Percentiles rank a stretch among this genome's conserved stretches.
These are phyloP conservation scores for Bipolaris bicolor DNA, from an alignment of 2,329 filamentous ascomycete genomes.

Conservation along the genomic window DNA sequence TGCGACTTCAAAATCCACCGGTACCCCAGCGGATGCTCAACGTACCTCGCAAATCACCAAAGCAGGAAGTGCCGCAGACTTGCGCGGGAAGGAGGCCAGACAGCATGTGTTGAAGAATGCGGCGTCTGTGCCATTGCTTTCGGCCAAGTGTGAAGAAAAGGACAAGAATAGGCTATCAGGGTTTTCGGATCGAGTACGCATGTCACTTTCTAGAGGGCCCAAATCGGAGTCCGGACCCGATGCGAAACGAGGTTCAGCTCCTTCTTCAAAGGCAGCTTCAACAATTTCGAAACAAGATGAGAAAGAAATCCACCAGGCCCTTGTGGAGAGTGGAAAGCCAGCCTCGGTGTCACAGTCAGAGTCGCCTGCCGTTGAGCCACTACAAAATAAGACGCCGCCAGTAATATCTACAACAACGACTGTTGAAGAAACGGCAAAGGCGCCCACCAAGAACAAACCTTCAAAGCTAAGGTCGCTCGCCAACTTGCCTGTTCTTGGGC, in stretches of 20 bases:
- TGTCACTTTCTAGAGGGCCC: conserved; percentile 32
- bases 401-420: neutral
- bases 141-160: conserved; percentile 23
- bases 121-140: conserved; percentile 36
- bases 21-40: conserved; percentile 7
- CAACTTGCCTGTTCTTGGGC: conserved; percentile 50
- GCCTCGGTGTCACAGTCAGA: neutral
- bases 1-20: neutral
- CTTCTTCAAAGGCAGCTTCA: conserved; percentile 15
- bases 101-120: conserved; percentile 38
- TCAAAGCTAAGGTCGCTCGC: conserved; percentile 49
- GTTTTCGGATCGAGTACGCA: conserved; percentile 34
- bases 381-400: neutral
- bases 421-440: neutral
- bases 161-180: conserved; percentile 26
- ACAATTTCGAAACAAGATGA: conserved; percentile 18
- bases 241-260: conserved; percentile 18
- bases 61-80: conserved; percentile 37
- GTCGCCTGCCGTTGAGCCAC: neutral
- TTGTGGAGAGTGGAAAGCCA: conserved; percentile 7
- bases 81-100: conserved; percentile 31
- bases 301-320: conserved; percentile 4
- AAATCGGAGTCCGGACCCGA: conserved; percentile 37
- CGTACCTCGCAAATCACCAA: conserved; percentile 27
- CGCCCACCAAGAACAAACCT: conserved; percentile 20